Conservation (phyloP, 2,329 filamentous ascomycete genomes). For the Didymella exigua region DNA sequence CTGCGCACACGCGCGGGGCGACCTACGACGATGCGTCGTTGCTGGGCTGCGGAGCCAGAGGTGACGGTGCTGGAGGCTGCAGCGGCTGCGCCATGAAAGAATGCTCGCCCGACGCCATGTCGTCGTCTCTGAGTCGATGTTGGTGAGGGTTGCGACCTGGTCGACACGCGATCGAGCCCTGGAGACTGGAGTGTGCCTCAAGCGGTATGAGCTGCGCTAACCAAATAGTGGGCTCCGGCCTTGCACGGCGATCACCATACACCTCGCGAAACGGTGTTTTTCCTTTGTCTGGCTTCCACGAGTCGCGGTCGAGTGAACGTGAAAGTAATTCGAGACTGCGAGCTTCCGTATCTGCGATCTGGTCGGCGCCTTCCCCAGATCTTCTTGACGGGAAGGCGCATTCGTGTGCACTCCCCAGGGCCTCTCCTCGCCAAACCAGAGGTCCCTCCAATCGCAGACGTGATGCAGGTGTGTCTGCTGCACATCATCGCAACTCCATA, state of each 20-base stretch:
- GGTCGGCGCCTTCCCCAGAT: not conserved
- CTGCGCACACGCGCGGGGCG: conserved; percentile 7
- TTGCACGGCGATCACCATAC: conserved; percentile 14
- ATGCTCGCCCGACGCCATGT: conserved; percentile 46
- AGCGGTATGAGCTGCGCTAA: conserved; percentile 14
- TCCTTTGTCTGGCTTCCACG: conserved; percentile 2
- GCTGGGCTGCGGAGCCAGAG: conserved; percentile 43
- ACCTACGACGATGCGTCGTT: conserved; percentile 42
- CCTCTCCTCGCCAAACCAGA: not conserved
- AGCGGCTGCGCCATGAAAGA: conserved; percentile 47
- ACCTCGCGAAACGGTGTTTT: conserved; percentile 5
- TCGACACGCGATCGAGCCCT: conserved; percentile 13
- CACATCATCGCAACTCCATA: not conserved
- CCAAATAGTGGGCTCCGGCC: conserved; percentile 16
- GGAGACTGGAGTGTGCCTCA: conserved; percentile 12
- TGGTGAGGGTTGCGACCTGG: conserved; percentile 24
- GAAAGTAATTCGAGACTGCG: not conserved
- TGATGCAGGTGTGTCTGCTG: not conserved
- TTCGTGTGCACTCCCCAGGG: conserved; percentile 11
- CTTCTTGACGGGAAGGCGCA: not conserved
- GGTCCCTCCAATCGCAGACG: conserved; percentile 4
- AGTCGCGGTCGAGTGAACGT: not conserved
- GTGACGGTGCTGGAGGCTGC: conserved; percentile 31
- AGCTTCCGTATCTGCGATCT: not conserved
- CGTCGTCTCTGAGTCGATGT: conserved; percentile 25